Evolutionary conservation across 805 yeast genomes (phyloP), one percentile per base, ranked within the genome.

Genomic region (Teunomyces cretensis): DNA sequence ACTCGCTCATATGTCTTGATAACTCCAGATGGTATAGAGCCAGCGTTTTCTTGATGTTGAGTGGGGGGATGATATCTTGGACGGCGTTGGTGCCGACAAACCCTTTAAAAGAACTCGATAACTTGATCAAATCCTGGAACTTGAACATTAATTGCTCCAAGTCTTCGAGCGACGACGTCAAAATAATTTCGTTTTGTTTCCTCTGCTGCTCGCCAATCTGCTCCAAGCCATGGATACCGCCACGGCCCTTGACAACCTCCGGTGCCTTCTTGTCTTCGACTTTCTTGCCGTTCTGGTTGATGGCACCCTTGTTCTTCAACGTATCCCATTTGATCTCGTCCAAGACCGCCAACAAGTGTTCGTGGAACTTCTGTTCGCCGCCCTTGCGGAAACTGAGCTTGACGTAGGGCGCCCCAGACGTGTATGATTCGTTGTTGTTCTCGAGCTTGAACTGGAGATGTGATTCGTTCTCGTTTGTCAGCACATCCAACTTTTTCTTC

Each of bases 1-100:
- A 90, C 54, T 87, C 96, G 33, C 88, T 83, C 2, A 92, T 59
- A 56, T 88, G 91, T 43, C 96, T 74, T 0, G 97, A 79, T 13
- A 89, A 67, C 55, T 89, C 96, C 47, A 81, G 80, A 24, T 77
- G 65, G 48, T 76, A 79, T n/a, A 75, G 53, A 11, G 57, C 45
- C 5, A 72, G 65, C 1, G 50, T 55, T 45, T 63, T 67, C 49
- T 62, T 50, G 60, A 68, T 68, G 47, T 65, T 53, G 51, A 78
- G 54, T 43, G 71, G 63, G 40, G 70, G 67, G 2, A 65, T 54
- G 11, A 52, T 35, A 4, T 30, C 16, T 22, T 40, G n/a, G 11
- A 26, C 17, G 6, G 3, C 26, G 14, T 32, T 42, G 30, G 11
- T 30, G 14, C 33, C 45, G 11, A 46, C 36, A 11, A 49, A 40